phyloP scores from a whole-genome alignment of 1,139 yeast genomes.

The Sugiyamaella sp. region DNA sequence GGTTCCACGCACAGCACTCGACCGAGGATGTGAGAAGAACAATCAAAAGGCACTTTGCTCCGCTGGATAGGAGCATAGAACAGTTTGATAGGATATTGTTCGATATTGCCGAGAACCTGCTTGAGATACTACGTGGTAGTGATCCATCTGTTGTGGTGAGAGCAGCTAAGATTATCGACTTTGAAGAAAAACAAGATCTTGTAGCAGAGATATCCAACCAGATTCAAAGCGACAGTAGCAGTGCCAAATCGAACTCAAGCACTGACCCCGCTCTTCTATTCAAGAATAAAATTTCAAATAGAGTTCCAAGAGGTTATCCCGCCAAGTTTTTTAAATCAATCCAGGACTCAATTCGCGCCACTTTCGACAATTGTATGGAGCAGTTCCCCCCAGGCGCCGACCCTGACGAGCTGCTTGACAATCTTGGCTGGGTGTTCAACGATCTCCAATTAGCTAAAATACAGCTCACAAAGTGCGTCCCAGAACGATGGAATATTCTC shows the following conservation, averaged over 20 bases:
- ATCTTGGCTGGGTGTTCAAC: conserved; percentile 81
- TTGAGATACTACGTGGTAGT: conserved; percentile 70
- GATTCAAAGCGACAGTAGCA: conserved; percentile 39
- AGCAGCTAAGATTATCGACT: conserved; percentile 73
- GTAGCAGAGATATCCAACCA: conserved; percentile 57
- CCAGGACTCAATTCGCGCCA: conserved; percentile 61
- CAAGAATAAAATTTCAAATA: conserved; percentile 19
- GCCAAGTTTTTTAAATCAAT: conserved; percentile 64
- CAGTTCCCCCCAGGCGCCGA: conserved; percentile 54
- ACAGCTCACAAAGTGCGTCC: conserved; percentile 59
- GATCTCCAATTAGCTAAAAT: conserved; percentile 70
- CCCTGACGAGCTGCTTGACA: conserved; percentile 61
- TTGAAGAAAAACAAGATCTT: conserved; percentile 77
- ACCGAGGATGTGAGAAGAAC: conserved; percentile 75
- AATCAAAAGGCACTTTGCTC: conserved; percentile 59
- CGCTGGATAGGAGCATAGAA: conserved; percentile 53
- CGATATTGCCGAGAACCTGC: conserved; percentile 60
- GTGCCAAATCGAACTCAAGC: conserved; percentile 2
- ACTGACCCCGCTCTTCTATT: conserved; percentile 10
- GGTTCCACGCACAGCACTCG: conserved; percentile 49
- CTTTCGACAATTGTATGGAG: conserved; percentile 65
- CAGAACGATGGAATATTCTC: conserved; percentile 78
- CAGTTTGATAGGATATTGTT: conserved; percentile 68
- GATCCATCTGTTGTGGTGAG: conserved; percentile 71
- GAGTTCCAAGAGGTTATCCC: conserved; percentile 62